Percentiles rank a stretch among this genome's conserved stretches.
Evolutionary conservation across 495 filamentous ascomycete species (phyloP).

Genomic region (Xanthoparmelia taractica): DNA sequence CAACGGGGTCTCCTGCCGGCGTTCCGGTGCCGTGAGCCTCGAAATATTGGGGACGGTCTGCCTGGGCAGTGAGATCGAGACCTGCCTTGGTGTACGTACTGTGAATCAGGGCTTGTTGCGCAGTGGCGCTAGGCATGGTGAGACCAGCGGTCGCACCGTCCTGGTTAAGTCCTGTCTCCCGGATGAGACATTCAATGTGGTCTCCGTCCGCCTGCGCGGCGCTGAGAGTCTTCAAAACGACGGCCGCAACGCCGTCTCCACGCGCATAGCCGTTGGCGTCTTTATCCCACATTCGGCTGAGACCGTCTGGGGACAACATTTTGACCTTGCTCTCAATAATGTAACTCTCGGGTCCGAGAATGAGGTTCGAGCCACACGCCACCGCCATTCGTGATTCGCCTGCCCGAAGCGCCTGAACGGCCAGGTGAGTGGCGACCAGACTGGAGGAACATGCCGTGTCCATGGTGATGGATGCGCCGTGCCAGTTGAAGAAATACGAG

Average conservation of each 20-base stretch:
- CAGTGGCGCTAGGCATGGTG: constrained; percentile 33
- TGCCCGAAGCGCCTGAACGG: constrained; percentile 40
- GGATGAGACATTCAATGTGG: constrained; percentile 38
- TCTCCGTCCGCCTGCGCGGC: constrained; percentile 38
- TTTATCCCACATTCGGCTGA: constrained; percentile 35
- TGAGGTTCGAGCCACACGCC: constrained; percentile 51
- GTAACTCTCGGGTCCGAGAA: constrained; percentile 48
- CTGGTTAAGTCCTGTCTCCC: constrained; percentile 46
- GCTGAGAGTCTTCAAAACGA: constrained; percentile 37
- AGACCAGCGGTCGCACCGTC: constrained; percentile 41
- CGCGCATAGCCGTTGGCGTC: constrained; percentile 38
- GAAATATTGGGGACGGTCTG: constrained; percentile 32
- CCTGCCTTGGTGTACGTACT: constrained; percentile 32
- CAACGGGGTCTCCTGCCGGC: constrained; percentile 40
- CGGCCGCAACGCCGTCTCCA: constrained; percentile 38
- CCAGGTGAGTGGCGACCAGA: constrained; percentile 44
- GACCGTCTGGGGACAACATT: constrained; percentile 31
- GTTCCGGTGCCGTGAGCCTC: constrained; percentile 50
- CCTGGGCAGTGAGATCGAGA: constrained; percentile 25
- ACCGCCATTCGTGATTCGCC: constrained; percentile 44
- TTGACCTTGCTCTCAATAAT: constrained; percentile 38
- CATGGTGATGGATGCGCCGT: constrained; percentile 45
- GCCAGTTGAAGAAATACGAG: constrained; percentile 47
- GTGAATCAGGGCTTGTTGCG: constrained; percentile 37
- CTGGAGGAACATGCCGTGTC: constrained; percentile 52